Percentiles rank a stretch among this genome's conserved stretches.
These are phyloP conservation scores for Penicillium glabrum DNA, from an alignment of 2,329 filamentous ascomycete species.

Conservation along the genomic window DNA sequence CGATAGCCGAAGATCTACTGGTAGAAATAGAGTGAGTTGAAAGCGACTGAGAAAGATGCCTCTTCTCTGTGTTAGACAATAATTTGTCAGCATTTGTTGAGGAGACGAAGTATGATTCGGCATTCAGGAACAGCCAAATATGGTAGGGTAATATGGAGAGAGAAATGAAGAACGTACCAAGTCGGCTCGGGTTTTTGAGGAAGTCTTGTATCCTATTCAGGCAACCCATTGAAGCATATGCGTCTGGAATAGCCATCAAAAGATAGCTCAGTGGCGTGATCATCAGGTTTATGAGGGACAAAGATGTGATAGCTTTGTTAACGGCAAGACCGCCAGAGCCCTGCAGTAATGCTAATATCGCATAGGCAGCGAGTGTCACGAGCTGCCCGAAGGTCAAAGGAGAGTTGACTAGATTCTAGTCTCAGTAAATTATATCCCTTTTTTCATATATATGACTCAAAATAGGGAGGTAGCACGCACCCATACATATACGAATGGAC, in stretches of 20 bases:
- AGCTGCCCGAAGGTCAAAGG: conserved; percentile 14
- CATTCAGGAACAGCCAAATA: not conserved
- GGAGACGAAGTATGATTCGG: not conserved
- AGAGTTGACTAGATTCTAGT: conserved; percentile 7
- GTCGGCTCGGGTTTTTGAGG: not conserved
- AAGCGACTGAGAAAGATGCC: not conserved
- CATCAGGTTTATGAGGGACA: conserved; percentile 40
- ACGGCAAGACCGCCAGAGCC: conserved; percentile 30
- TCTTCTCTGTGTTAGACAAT: not conserved
- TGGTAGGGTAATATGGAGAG: not conserved
- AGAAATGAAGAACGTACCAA: not conserved
- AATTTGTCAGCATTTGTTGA: not conserved
- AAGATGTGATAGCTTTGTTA: conserved; percentile 38
- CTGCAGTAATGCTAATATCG: conserved; percentile 11
- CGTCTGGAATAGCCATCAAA: not conserved
- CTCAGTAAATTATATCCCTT: not conserved
- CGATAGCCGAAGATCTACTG: not conserved
- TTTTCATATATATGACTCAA: not conserved
- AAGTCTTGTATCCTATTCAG: not conserved
- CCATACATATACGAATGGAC: not conserved
- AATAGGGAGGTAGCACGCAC: not conserved
- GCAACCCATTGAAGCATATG: not conserved
- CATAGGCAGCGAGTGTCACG: conserved; percentile 19
- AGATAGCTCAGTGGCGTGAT: conserved; percentile 32
- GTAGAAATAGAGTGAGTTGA: not conserved